Percentiles rank a stretch among this genome's conserved stretches.
Evolutionary conservation across 495 filamentous ascomycete species (phyloP).

Genomic region (Hypoxylon lienhwacheense): DNA sequence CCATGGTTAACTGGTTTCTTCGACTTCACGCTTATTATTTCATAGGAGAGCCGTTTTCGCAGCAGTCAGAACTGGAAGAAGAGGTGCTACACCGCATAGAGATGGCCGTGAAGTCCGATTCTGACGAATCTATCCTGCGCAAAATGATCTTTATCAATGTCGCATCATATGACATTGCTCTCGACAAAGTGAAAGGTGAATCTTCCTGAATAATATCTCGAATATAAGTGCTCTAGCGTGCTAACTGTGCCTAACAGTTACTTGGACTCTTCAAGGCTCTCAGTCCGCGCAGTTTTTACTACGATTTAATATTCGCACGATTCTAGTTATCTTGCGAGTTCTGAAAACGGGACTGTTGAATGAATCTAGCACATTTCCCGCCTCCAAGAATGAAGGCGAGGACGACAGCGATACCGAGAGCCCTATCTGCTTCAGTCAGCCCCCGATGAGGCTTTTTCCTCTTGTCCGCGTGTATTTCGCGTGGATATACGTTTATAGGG

Average conservation of each 20-base stretch:
- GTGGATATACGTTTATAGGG: slow-evolving; percentile 46
- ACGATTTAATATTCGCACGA: slow-evolving; percentile 78
- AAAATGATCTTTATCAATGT: slow-evolving; percentile 87
- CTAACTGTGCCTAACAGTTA: slow-evolving; percentile 37
- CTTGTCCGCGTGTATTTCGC: slow-evolving; percentile 49
- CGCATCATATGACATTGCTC: slow-evolving; percentile 73
- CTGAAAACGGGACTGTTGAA: slow-evolving; percentile 69
- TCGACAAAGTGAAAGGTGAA: slow-evolving; percentile 63
- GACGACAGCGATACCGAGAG: slow-evolving; percentile 22
- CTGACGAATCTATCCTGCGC: slow-evolving; percentile 64
- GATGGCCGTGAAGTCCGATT: slow-evolving; percentile 64
- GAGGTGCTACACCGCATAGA: slow-evolving; percentile 79
- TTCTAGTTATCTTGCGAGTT: slow-evolving; percentile 73
- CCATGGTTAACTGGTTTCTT: slow-evolving; percentile 78
- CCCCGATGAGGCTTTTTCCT: slow-evolving; percentile 40
- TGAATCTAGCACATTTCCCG: slow-evolving; percentile 15
- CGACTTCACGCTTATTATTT: slow-evolving; percentile 85
- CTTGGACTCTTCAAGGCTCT: slow-evolving; percentile 45
- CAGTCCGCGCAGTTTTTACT: slow-evolving; percentile 72
- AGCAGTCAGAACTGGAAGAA: slow-evolving; percentile 81
- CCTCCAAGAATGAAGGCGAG: slow-evolving; percentile 4
- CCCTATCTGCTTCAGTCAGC: slow-evolving; percentile 23
- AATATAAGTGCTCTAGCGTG: neutral
- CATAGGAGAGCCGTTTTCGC: slow-evolving; percentile 65
- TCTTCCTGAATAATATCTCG: slow-evolving; percentile 9